Evolutionary conservation across 148 eudicot genomes (phyloP).

Genomic region (Camellia japonica): DNA sequence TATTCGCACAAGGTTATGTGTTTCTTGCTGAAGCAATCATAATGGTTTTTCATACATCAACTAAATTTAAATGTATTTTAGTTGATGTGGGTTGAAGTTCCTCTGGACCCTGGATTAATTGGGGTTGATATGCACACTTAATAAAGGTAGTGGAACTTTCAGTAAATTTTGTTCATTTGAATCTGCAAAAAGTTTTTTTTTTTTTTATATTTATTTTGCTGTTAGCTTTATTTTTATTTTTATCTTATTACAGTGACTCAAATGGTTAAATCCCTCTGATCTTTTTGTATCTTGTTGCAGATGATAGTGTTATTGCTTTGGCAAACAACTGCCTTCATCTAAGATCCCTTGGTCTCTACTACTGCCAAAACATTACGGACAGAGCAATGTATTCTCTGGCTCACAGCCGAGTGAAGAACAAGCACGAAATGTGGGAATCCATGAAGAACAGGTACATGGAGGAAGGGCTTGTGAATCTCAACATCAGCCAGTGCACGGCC

Average conservation of each 20-base stretch:
- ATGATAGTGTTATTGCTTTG: conserved; percentile 89
- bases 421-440: conserved; percentile 55
- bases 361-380: conserved; percentile 91
- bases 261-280: not conserved
- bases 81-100: not conserved
- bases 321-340: conserved; percentile 79
- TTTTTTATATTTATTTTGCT: too few species aligned
- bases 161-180: not conserved
- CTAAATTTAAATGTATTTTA: too few species aligned
- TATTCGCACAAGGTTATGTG: not conserved
- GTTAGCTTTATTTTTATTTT: too few species aligned
- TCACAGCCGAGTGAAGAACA: conserved; percentile 62
- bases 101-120: not conserved
- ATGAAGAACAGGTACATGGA: conserved; percentile 52
- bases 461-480: conserved; percentile 79
- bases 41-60: not conserved
- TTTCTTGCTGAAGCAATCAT: not conserved
- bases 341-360: conserved; percentile 84
- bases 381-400: conserved; percentile 92
- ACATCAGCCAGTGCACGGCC: conserved; percentile 98
- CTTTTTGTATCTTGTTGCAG: conserved; percentile 31
- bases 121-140: not conserved
- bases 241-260: too few species aligned
- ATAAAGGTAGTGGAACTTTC: not conserved
- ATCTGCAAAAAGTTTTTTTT: not conserved